Base-by-base conservation (phyloP, 2,329 filamentous ascomycete species). In the Celoporthe dispersa region DNA sequence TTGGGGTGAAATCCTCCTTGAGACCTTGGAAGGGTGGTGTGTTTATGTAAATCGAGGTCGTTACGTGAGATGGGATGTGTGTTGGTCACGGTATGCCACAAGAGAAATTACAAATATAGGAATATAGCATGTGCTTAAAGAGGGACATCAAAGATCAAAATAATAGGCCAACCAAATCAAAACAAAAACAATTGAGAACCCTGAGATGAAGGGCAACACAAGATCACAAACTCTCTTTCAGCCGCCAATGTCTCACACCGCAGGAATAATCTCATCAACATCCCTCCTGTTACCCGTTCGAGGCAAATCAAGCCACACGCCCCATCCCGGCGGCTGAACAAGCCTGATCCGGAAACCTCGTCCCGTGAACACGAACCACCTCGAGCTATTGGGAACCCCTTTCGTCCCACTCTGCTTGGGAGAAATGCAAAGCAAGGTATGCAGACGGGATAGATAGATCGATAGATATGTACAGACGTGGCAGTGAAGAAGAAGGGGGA, bases 271-370 rank as follows among this genome's bases (percentile, higher is more conserved):
- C 51, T 28, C 51, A 12, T 53, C 1, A 28, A 28, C 11, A 31
- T n/a, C 12, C 51, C n/a, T 11, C n/a, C n/a, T 41, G 16, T 48
- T 48, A 16, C 19, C 41, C 19, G 41, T 48, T 48, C 16, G 16
- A 48, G 25, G 25, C 11, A n/a, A 39, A n/a, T 11, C 66, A 68
- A 33, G 35, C 60, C n/a, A 57, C 53, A 12, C 16, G 35, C 60
- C n/a, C 41, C 62, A 28, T 25, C 51, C 51, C 51, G n/a, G 51
- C 51, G 51, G 51, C 51, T 55, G 51, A 55, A 55, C n/a, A 28
- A 16, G 25, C 51, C 51, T 55, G n/a, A 55, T 31, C n/a, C 25
- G 51, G 51, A 28, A 55, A 28, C 12, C 25, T 5, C 16, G n/a
- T 16, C 11, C 51, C 51, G 51, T 28, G 12, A 19, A 48, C 41